Evolutionary conservation across 768 basidiomycete genomes (phyloP).

Genomic region (Trametes punicea): DNA sequence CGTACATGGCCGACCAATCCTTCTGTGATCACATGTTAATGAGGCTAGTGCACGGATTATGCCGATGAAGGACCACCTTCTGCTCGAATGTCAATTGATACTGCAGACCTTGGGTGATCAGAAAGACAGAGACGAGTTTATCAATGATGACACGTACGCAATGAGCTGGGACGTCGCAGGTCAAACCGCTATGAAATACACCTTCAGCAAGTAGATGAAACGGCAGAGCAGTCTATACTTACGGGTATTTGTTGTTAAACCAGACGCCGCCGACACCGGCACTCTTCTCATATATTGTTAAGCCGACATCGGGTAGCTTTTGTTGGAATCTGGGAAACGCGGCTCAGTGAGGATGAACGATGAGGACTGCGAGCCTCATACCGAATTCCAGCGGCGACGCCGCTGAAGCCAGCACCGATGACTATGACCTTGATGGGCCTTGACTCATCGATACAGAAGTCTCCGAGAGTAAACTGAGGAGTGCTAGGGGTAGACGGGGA

Average conservation of each 20-base stretch:
- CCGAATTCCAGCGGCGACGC: constrained; percentile 58
- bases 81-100: constrained; percentile 58
- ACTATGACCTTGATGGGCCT: constrained; percentile 52
- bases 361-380: constrained; percentile 17
- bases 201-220: no score
- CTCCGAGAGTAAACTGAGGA: constrained; percentile 31
- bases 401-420: constrained; percentile 59
- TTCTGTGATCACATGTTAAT: constrained; percentile 34
- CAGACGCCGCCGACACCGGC: constrained; percentile 52
- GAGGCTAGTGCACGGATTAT: background rate
- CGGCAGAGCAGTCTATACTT: background rate
- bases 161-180: constrained; percentile 60
- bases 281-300: constrained; percentile 43
- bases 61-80: constrained; percentile 33
- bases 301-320: constrained; percentile 45
- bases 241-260: constrained; percentile 51
- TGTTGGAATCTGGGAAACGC: background rate
- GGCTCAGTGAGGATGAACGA: background rate
- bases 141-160: constrained; percentile 35
- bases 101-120: constrained; percentile 31
- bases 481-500: background rate
- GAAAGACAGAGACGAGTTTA: background rate
- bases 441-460: constrained; percentile 50
- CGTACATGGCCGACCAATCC: constrained; percentile 61
- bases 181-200: constrained; percentile 40